Evolutionary conservation across 176 grass and related monocot genomes (phyloP), one percentile per base, ranked within the genome.

Genomic region (Dendrocalamus sinicus): DNA sequence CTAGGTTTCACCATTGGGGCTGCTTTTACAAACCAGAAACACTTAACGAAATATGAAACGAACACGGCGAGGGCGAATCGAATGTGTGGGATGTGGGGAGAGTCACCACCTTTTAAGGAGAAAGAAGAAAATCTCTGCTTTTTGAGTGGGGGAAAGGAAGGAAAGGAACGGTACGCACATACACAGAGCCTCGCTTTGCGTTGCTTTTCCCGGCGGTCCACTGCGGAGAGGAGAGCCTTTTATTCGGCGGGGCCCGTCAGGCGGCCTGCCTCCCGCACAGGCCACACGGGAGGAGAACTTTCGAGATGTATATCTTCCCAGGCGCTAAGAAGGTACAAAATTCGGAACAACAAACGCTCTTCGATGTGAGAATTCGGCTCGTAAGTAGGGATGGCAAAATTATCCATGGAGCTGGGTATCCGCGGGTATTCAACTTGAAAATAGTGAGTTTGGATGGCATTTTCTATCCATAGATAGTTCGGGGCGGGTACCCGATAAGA

Each of bases 151-250:
- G 41, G 3, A 44, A 44, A 3, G 44, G 44, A 39, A 15, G 57
- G 39, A 65, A 89, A 85, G 76, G 48, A 89, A 69, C 43, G 87
- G 80, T 40, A 0, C 41, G 80, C 76, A 59, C 73, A 8, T 16
- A 60, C 54, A 13, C 74, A 4, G 76, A 4, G 23, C 23, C 19
- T 26, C 23, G 15, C 52, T 41, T 54, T 44, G 32, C 12, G 37
- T 39, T 0, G 37, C 35, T 81, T 75, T 37, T 75, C 44, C 13
- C 10, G 60, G 24, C 20, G 48, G 70, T 37, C 78, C 78, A 76
- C 47, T 47, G 24, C 8, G 5, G 48, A 17, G 17, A 8, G 54
- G 24, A 9, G 12, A n/a, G 22, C 57, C 9, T 43, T 45, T 22
- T 66, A 24, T 85, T 77, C 19, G 5, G 2, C 8, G 23, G 16